Base-by-base conservation (phyloP, 2,329 filamentous ascomycete species). In the Exophiala aquamarina region DNA sequence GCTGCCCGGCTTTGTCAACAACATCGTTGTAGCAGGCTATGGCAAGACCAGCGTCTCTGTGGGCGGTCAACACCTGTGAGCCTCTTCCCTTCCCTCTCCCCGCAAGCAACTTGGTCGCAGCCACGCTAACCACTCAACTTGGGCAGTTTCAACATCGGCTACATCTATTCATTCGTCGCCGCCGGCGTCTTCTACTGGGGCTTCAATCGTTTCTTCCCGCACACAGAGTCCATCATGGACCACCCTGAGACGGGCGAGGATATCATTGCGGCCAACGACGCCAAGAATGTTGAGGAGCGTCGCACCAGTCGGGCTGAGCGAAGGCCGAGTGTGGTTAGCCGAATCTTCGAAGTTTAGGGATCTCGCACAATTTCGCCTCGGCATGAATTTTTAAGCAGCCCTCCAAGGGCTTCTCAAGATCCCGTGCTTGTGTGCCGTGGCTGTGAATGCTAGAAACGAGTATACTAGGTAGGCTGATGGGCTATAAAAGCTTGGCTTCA, bases 1-100 rank as follows among this genome's bases (percentile, higher is more conserved):
- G 62, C 76, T 4, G 75, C 81, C 0, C 79, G 84, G 54, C 31
- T 57, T 57, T 36, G 47, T 57, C 41, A 49, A 54, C 48, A 54
- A 52, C 20, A 54, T 56, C 29, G 44, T 52, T 31, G 47, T 35
- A 13, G 50, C 54, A 3, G 54, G 54, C 20, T 10, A 38, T 39
- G 43, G 41, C 34, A 54, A 33, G 34, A 56, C 50, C 15, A 35
- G 44, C n/a, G 39, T 56, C 26, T 54, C 54, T 33, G 14, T 49
- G 2, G 54, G 54, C 29, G 54, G 54, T 37, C 54, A 54, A 39
- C 47, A 49, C 15, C 37, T 56, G 45, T 51, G 19, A 44, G 44
- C 41, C 32, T 15, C 40, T 37, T 20, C 21, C 31, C 34, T 36
- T 13, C 41, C 23, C 9, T 20, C 26, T 20, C n/a, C 14, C 18